Base-by-base conservation (phyloP, 2,329 filamentous ascomycete species). In the Coniella lustricola region DNA sequence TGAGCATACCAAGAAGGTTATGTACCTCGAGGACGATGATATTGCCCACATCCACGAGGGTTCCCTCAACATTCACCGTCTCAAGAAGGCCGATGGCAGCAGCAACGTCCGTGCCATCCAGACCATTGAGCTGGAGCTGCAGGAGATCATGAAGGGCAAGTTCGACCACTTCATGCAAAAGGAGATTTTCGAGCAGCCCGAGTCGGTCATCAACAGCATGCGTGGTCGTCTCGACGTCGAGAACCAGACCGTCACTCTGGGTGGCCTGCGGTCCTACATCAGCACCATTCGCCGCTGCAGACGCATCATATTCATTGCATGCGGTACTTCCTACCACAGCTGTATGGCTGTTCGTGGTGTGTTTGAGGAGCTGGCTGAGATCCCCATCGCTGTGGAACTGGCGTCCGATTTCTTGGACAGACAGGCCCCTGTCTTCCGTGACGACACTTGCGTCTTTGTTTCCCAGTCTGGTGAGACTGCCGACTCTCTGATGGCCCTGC, bases 151-250 rank as follows among this genome's bases (percentile, higher is more conserved):
- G 93, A 98, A 98, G 85, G 93, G 93, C 71, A 94, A 93, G 68
- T 98, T 97, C 72, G 93, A 98, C 70, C 93, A 98, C 76, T 98
- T 96, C 79, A 98, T 98, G 93, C 93, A 98, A 70, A 98, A 98
- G 82, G 93, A 98, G 71, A 98, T 98, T 64, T 98, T 98, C 69
- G 93, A 98, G 79, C 93, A 98, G 77, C 93, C 93, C 64, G 93
- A 98, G 74, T 98, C 93, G 13, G 89, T 98, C 54, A 84, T 98
- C 75, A 98, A 98, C 81, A 96, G 93, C 58, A 98, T 98, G 93
- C 89, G 93, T 82, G 93, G 93, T 72, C 93, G 93, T 74, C 77
- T 98, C 61, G 93, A 98, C 69, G 77, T 86, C 52, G 85, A 82
- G 61, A 95, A 96, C 77, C 95, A 94, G 79, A 87, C 82, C 50